Evolutionary conservation across 768 basidiomycete species (phyloP).

Genomic region (Xerocomellus amylosporus): DNA sequence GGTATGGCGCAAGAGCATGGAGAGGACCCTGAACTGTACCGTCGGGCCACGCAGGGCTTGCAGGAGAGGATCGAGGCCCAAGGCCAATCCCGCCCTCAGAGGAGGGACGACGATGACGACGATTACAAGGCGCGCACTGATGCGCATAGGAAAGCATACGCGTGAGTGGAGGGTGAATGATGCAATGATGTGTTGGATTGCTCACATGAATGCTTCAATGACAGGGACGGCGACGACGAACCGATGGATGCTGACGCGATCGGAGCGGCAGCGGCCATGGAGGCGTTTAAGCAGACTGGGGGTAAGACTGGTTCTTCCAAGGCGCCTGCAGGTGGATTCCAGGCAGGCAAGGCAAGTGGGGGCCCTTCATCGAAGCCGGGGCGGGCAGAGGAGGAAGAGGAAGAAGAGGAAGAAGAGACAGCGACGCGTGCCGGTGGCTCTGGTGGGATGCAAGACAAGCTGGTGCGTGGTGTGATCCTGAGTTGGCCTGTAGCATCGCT

Average conservation of each 20-base stretch:
- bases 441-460: conserved; percentile 30
- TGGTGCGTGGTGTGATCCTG: conserved; percentile 18
- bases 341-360: neutral
- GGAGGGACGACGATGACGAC: conserved; percentile 5
- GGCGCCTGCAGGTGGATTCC: conserved; percentile 20
- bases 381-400: neutral
- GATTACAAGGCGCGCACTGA: conserved; percentile 20
- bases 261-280: conserved; percentile 31
- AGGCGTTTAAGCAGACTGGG: conserved; percentile 30
- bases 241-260: conserved; percentile 29
- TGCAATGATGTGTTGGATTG: neutral
- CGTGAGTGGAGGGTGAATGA: conserved; percentile 14
- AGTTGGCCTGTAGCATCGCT: neutral
- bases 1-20: conserved; percentile 17
- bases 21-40: conserved; percentile 19
- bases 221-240: conserved; percentile 18
- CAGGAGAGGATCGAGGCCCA: conserved; percentile 22
- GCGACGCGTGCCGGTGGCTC: conserved; percentile 4
- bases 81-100: conserved; percentile 1
- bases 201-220: neutral
- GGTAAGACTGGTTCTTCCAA: neutral
- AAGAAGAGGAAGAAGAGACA: conserved; percentile 5
- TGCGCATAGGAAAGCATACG: conserved; percentile 33
- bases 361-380: neutral
- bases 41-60: conserved; percentile 22